Base-by-base conservation (phyloP, 495 filamentous ascomycete species). In the Annulohypoxylon bovei region DNA sequence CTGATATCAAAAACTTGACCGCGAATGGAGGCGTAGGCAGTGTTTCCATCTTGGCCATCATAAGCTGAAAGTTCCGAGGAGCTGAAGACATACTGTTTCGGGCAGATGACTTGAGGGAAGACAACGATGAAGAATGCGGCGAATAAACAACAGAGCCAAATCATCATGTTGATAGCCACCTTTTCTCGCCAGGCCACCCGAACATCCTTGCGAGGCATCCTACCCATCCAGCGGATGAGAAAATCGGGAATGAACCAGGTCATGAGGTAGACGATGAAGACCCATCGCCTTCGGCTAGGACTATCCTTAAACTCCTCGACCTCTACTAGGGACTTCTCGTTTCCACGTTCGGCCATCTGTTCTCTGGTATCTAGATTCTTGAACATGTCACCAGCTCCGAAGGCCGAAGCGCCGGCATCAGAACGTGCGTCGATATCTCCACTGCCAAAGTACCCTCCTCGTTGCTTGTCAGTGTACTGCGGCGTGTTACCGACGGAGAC, bases 301-400 rank as follows among this genome's bases (percentile, higher is more conserved):
- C 92, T 93, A 59, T 92, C 88, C 18, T 85, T 85, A 56, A 90
- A 84, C 66, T 93, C 91, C 62, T 98, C 96, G 5, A 98, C 92
- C 80, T 97, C 94, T 49, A 91, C 87, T 84, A 98, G 89, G 25
- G 93, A 89, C 77, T 93, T 93, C 61, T 96, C 92, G 71, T 97
- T 95, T 67, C 92, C 93, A 56, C 97, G 96, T 76, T 98, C 94
- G 3, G 94, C 92, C 92, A 98, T 93, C 78, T 95, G 91, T 77
- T 96, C 90, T 57, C 91, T 87, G 3, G 93, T 97, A 67, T 98
- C 94, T n/a, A 98, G 84, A 67, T 97, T 96, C 67, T 90, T 91
- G 87, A 99, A 99, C 95, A 99, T 97, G 76, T 99, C 94, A 14
- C 95, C 95, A 52, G 88, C 91, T 61, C 93, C 90, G 70, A 97